Evolutionary conservation across 1,284 basidiomycete species (phyloP).

Genomic region (Moniliophthora roreri): DNA sequence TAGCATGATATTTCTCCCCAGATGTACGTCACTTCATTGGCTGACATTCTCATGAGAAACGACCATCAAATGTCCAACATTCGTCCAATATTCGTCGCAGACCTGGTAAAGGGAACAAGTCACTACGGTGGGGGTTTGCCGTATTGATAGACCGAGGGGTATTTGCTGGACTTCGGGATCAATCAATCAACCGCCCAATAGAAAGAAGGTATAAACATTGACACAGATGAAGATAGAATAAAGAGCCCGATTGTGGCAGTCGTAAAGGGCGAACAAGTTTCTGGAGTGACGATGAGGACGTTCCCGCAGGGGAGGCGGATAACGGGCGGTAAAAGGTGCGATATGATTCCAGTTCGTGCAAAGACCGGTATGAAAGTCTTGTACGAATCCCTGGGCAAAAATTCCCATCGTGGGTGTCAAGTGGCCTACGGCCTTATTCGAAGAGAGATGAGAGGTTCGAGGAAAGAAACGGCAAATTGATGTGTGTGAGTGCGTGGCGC

Average conservation of each 20-base stretch:
- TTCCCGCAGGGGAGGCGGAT: constrained; percentile 30
- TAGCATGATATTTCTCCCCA: constrained; percentile 83
- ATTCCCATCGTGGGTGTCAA: background rate
- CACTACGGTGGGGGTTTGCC: constrained; percentile 80
- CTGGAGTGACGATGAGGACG: constrained; percentile 56
- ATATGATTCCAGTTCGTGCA: constrained; percentile 3
- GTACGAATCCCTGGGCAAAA: background rate
- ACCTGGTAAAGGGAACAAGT: constrained; percentile 83
- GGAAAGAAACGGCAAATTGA: no score
- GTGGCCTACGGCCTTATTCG: no score
- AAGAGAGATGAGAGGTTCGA: no score
- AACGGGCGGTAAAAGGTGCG: constrained; percentile 28
- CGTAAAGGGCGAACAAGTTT: constrained; percentile 69
- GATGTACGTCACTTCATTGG: constrained; percentile 88
- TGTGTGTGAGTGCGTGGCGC: no score
- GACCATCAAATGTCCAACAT: no score
- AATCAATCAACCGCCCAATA: constrained; percentile 92
- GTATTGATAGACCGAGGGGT: constrained; percentile 75
- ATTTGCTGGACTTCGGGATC: constrained; percentile 75
- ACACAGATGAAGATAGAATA: constrained; percentile 74
- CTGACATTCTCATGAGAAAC: constrained; percentile 89
- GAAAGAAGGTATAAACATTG: constrained; percentile 89
- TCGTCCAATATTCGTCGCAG: constrained; percentile 84
- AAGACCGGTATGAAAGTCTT: background rate
- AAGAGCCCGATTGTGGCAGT: constrained; percentile 72